phyloP scores from a whole-genome alignment of 257 asterid genomes.

The Ilex aquifolium region DNA sequence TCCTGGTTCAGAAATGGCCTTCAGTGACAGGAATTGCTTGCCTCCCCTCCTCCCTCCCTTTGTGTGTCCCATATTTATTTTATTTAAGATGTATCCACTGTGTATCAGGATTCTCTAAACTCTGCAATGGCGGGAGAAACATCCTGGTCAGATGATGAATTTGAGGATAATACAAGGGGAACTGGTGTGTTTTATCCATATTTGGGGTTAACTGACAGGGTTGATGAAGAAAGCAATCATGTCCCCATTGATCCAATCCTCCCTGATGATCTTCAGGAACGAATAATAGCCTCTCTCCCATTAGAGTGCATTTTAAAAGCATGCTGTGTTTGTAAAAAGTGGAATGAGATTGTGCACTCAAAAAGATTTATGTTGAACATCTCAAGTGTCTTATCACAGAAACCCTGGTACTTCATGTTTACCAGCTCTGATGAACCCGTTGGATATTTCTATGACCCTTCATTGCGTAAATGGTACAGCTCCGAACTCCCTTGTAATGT shows the following conservation, averaged over 20 bases:
- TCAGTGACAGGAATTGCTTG: too few species aligned
- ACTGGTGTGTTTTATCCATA: not conserved
- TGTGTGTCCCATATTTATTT: too few species aligned
- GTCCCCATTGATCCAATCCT: not conserved
- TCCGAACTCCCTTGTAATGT: slow-evolving; percentile 6
- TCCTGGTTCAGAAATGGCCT: too few species aligned
- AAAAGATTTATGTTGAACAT: not conserved
- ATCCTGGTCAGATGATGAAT: not conserved
- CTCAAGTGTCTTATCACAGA: not conserved
- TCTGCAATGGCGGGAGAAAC: not conserved
- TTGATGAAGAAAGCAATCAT: not conserved
- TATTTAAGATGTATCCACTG: too few species aligned
- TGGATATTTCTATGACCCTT: slow-evolving; percentile 8
- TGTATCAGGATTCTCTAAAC: too few species aligned
- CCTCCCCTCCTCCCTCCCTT: too few species aligned
- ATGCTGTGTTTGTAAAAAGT: slow-evolving; percentile 10
- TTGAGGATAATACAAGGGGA: not conserved
- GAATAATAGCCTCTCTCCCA: slow-evolving; percentile 5
- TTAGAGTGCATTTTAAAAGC: slow-evolving; percentile 3
- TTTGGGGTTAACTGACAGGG: not conserved
- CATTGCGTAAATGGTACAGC: not conserved
- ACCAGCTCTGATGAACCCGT: not conserved
- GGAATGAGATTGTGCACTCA: slow-evolving; percentile 6
- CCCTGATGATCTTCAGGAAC: slow-evolving; percentile 4
- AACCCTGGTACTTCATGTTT: slow-evolving; percentile 15